Evolutionary conservation across 1,284 basidiomycete genomes (phyloP), one percentile per base, ranked within the genome.

Genomic region (Ustilago lituana): DNA sequence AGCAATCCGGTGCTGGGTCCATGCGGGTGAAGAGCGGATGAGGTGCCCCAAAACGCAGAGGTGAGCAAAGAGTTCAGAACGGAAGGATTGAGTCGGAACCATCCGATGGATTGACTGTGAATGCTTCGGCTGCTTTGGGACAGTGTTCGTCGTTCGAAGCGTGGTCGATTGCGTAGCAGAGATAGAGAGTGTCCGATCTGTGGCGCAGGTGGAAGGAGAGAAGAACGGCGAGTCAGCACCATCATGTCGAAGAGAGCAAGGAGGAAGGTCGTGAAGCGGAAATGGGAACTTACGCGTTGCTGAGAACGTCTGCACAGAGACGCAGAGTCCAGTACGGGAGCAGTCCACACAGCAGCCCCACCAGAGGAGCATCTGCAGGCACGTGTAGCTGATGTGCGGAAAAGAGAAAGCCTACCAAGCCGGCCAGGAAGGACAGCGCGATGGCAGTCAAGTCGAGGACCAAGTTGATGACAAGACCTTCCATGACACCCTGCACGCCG

Each of bases 151-250:
- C 66, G 43, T 65, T 63, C 11, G 86, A 84, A 46, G 91, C 90
- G 69, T 89, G 88, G 79, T 94, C 92, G 50, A 94, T 91, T 73
- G 91, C 91, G 78, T 92, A 92, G 77, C 93, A 94, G 36, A 94
- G 86, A 79, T 92, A 94, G 48, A 94, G 78, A 2, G 92, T 89
- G 77, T 94, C 92, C 56, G 91, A 59, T 10, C 27, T 29, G 27
- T 29, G 6, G 27, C 27, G 12, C 6, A n/a, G 3, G 32, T 1
- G 11, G 11, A 29, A 10, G 24, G 24, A 31, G n/a, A 20, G 14
- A 38, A 17, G 26, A 19, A 5, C n/a, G n/a, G n/a, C n/a, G n/a
- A n/a, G n/a, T n/a, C n/a, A n/a, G n/a, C n/a, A n/a, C n/a, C n/a
- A n/a, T n/a, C n/a, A n/a, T n/a, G n/a, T n/a, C n/a, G n/a, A n/a